Base-by-base conservation (phyloP, 2,329 filamentous ascomycete species). In the Colletotrichum horii region DNA sequence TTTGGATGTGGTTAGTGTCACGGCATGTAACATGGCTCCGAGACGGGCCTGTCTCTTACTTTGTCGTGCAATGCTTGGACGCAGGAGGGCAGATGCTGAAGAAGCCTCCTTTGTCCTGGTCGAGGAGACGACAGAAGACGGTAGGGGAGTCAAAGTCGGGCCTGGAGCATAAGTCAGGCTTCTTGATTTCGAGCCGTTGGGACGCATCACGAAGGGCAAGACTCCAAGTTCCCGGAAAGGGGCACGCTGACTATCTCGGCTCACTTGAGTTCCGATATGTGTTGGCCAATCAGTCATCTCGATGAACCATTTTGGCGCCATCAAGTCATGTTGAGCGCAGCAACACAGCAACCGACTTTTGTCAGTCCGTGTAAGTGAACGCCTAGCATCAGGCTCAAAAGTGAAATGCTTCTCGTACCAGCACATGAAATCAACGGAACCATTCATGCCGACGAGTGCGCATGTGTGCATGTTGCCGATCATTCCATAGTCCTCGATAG, bases 391-490 rank as follows among this genome's bases (percentile, higher is more conserved):
- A 43, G 22, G n/a, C 3, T 48, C 3, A 14, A 22, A 22, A 60
- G 32, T 22, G 56, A 70, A 14, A 43, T 32, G 5, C 30, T 14
- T 34, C 15, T 61, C 88, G 83, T 80, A 92, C 92, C 93, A 96
- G 83, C 93, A 95, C 93, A 95, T 94, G 79, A 92, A 95, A 81
- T 95, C 94, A 73, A 96, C 84, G 78, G 93, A 93, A 28, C 94
- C 94, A 80, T 94, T 92, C 81, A 94, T 94, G 78, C 93, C 93
- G 26, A 94, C 89, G n/a, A 95, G 86, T 16, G 94, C 93, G 85
- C 93, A 94, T 1, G 94, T 96, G 79, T 93, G 90, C 93, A 96
- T 95, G 80, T 95, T 95, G 28, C 94, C 94, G 79, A 96, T 94
- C 83, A 96, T 89, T 71, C 94, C 94, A 87, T 95, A 95, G 83